These are phyloP conservation scores for Magnolia sinica DNA, from an alignment of 164 flowering plant genomes.

Conservation along the genomic window DNA sequence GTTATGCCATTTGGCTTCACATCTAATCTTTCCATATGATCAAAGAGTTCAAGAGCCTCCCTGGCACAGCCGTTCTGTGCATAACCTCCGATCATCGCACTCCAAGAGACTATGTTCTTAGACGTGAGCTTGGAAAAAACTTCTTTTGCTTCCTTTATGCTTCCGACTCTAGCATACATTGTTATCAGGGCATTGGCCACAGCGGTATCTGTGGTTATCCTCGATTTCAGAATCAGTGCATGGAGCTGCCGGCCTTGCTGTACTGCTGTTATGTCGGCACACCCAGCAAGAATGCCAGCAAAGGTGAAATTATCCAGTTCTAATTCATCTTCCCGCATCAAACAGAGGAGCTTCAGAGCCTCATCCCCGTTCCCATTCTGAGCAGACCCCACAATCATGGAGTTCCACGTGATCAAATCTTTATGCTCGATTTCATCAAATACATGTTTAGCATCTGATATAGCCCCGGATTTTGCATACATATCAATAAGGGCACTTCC, in stretches of 20 bases:
- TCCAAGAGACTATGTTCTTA: slow-evolving; percentile 21
- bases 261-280: slow-evolving; percentile 12
- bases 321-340: slow-evolving; percentile 13
- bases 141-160: slow-evolving; percentile 10
- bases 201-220: slow-evolving; percentile 5
- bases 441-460: slow-evolving; percentile 11
- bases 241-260: slow-evolving; percentile 20
- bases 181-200: slow-evolving; percentile 23
- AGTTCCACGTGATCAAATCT: slow-evolving; percentile 19
- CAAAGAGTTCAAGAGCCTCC: slow-evolving; percentile 15
- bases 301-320: slow-evolving; percentile 18
- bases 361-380: slow-evolving; percentile 5
- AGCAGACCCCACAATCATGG: slow-evolving; percentile 12
- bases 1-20: slow-evolving; percentile 17
- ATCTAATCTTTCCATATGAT: slow-evolving; percentile 10
- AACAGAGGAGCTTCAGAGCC: slow-evolving; percentile 17
- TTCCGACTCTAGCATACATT: slow-evolving; percentile 19
- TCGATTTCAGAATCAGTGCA: slow-evolving; percentile 15
- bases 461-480: slow-evolving; percentile 12
- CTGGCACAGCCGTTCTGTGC: slow-evolving; percentile 18
- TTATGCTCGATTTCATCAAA: slow-evolving; percentile 11
- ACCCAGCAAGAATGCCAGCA: slow-evolving; percentile 15
- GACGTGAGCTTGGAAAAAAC: slow-evolving; percentile 7
- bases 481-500: slow-evolving; percentile 17
- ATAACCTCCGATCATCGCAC: slow-evolving; percentile 20